Percentiles rank a stretch among this genome's conserved stretches.
phyloP scores from a whole-genome alignment of 345 rosid species.

The Microcos paniculata region DNA sequence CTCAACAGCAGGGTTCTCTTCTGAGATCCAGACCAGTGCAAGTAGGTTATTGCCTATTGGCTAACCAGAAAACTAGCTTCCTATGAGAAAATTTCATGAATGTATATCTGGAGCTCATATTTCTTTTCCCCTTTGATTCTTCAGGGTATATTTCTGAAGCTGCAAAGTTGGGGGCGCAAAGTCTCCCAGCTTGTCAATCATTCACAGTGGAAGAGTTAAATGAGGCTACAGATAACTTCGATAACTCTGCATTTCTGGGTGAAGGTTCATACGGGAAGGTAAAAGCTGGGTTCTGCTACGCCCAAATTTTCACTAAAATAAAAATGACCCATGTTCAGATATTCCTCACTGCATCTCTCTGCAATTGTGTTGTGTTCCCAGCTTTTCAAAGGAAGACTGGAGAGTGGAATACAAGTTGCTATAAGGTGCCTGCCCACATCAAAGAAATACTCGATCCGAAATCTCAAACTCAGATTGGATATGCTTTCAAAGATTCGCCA shows the following conservation, averaged over 20 bases:
- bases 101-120: neutral
- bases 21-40: conserved; percentile 81
- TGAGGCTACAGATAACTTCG: conserved; percentile 77
- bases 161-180: conserved; percentile 67
- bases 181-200: conserved; percentile 43
- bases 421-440: conserved; percentile 55
- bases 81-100: neutral
- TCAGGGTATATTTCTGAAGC: conserved; percentile 81
- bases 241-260: conserved; percentile 61
- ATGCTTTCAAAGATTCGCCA: conserved; percentile 84
- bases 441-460: conserved; percentile 70
- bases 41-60: conserved; percentile 56
- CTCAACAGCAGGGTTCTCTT: conserved; percentile 55
- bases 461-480: conserved; percentile 67
- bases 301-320: neutral
- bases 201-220: conserved; percentile 78
- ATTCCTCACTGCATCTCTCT: neutral
- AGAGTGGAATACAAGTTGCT: conserved; percentile 68
- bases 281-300: conserved; percentile 3
- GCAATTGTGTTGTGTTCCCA: conserved; percentile 29
- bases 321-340: neutral
- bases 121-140: conserved; percentile 11
- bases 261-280: conserved; percentile 92
- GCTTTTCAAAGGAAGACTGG: conserved; percentile 84
- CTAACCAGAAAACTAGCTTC: neutral